phyloP scores from a whole-genome alignment of 2,329 filamentous ascomycete genomes.

The Penicillium sp. region DNA sequence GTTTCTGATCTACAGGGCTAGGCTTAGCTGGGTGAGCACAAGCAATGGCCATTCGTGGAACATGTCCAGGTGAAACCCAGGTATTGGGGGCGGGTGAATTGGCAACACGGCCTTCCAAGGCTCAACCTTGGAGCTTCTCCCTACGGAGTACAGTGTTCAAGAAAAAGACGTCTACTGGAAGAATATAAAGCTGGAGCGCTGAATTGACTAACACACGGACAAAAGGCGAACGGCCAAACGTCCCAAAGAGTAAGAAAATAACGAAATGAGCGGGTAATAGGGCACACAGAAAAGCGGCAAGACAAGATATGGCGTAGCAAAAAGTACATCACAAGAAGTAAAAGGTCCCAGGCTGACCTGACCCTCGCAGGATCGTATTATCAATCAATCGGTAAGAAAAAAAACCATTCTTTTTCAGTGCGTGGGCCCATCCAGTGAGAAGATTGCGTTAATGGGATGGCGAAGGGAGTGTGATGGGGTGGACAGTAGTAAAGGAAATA shows the following conservation, averaged over 20 bases:
- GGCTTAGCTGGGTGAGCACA: too few species aligned
- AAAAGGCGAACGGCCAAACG: constrained; percentile 18
- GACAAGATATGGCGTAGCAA: constrained; percentile 31
- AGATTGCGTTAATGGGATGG: constrained; percentile 20
- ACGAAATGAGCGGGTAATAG: constrained; percentile 30
- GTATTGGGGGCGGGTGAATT: too few species aligned
- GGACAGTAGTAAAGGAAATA: constrained; percentile 21
- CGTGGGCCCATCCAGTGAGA: constrained; percentile 30
- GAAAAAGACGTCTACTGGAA: background rate
- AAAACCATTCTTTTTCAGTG: constrained; percentile 28
- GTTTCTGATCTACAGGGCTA: too few species aligned
- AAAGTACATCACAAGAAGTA: constrained; percentile 34
- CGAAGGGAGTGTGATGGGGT: constrained; percentile 25
- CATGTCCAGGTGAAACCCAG: background rate
- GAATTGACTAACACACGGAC: constrained; percentile 30
- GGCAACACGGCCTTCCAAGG: too few species aligned
- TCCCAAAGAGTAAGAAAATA: constrained; percentile 19
- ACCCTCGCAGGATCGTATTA: constrained; percentile 22
- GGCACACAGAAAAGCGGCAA: constrained; percentile 30
- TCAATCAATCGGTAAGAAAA: constrained; percentile 29
- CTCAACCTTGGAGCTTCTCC: too few species aligned
- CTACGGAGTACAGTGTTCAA: background rate
- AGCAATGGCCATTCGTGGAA: background rate
- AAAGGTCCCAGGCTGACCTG: constrained; percentile 21
- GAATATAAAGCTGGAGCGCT: constrained; percentile 26